A percentile compares a stretch with the other conserved stretches of the same genome.
Conservation (phyloP, 2,329 filamentous ascomycete genomes). For the Geoglossum cookeanum region DNA sequence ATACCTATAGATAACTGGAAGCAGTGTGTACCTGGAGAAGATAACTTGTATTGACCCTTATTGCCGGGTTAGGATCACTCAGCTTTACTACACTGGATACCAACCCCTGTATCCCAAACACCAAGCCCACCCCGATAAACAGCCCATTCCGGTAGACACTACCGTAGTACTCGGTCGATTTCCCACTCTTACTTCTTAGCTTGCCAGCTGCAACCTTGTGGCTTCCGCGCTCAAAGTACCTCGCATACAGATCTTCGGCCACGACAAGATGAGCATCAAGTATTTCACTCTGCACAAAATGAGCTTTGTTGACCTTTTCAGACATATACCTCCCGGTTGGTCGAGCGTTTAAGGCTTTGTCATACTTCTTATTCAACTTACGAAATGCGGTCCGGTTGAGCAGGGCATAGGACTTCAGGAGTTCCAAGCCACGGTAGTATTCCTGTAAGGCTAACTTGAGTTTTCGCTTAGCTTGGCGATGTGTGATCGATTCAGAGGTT, state of each 20-base stretch:
- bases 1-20: neutral
- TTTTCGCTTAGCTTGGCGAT: constrained; percentile 75
- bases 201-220: constrained; percentile 82
- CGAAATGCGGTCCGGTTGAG: constrained; percentile 86
- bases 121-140: constrained; percentile 45
- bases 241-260: constrained; percentile 79
- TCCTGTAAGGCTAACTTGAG: constrained; percentile 82
- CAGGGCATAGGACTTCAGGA: constrained; percentile 78
- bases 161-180: constrained; percentile 38
- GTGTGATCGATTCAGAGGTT: constrained; percentile 46
- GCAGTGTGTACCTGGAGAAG: constrained; percentile 38
- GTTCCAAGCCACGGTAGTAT: constrained; percentile 77
- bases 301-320: constrained; percentile 75
- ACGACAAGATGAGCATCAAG: constrained; percentile 62
- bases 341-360: constrained; percentile 68
- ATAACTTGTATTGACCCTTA: constrained; percentile 41
- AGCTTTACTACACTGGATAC: constrained; percentile 37
- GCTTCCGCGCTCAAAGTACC: constrained; percentile 88
- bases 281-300: constrained; percentile 79
- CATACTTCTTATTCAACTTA: constrained; percentile 98
- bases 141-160: constrained; percentile 43
- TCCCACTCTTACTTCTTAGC: constrained; percentile 49
- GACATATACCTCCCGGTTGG: constrained; percentile 68
- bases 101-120: constrained; percentile 47
- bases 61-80: constrained; percentile 26